These are phyloP conservation scores for Cyberlindnera petersonii DNA, from an alignment of 805 yeast genomes.

Conservation along the genomic window DNA sequence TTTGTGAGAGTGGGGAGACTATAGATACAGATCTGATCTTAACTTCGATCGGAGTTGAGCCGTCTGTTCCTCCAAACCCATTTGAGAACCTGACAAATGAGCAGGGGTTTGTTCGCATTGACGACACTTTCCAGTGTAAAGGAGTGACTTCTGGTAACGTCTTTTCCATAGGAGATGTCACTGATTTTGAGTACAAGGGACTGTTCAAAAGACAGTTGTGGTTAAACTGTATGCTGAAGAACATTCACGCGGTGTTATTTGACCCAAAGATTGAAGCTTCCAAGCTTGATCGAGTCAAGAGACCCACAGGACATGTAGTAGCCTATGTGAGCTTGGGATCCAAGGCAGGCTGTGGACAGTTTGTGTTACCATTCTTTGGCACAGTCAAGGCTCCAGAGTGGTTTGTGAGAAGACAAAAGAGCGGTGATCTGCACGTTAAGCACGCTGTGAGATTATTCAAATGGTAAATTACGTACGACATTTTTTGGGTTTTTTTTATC, in stretches of 20 bases:
- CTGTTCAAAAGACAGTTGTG: conserved; percentile 14
- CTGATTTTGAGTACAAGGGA: conserved; percentile 25
- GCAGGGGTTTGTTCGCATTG: conserved; percentile 21
- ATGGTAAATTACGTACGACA: too few species aligned
- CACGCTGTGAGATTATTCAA: conserved; percentile 2
- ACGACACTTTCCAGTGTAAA: conserved; percentile 23
- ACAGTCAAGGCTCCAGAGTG: conserved; percentile 20
- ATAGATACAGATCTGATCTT: conserved; percentile 21
- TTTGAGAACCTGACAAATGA: conserved; percentile 12
- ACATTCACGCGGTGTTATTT: conserved; percentile 15
- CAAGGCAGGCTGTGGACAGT: conserved; percentile 27
- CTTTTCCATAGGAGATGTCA: conserved; percentile 34
- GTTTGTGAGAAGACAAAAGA: conserved; percentile 13
- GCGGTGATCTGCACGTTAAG: conserved; percentile 1
- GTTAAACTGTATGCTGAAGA: conserved; percentile 17
- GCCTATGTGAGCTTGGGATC: conserved; percentile 27
- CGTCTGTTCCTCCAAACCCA: conserved; percentile 22
- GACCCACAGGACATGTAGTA: conserved; percentile 2
- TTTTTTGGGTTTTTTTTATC: too few species aligned
- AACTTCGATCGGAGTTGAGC: conserved; percentile 19
- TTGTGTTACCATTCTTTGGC: conserved; percentile 23
- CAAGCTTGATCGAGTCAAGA: neutral
- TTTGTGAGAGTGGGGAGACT: conserved; percentile 5
- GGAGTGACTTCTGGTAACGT: conserved; percentile 22
- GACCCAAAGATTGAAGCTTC: neutral